A percentile compares a stretch with the other conserved stretches of the same genome.
These are phyloP conservation scores for Nicotiana sylvestris DNA, from an alignment of 257 asterid species.

Conservation along the genomic window DNA sequence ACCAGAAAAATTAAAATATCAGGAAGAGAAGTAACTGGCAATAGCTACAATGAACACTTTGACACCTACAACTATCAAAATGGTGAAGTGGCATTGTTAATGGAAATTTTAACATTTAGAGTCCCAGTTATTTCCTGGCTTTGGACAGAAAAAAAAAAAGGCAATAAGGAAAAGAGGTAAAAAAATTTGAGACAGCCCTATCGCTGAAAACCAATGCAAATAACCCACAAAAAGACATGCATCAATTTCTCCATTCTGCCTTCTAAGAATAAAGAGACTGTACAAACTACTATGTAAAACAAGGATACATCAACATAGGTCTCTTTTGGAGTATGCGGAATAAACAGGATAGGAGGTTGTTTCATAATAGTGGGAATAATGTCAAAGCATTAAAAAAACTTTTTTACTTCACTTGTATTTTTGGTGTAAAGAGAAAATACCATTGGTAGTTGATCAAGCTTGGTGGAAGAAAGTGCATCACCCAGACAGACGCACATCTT, in stretches of 20 bases:
- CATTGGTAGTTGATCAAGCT: neutral
- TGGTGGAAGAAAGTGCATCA: neutral
- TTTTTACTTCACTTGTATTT: neutral
- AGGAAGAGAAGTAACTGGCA: neutral
- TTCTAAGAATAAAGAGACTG: neutral
- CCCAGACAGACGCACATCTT: neutral
- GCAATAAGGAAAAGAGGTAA: neutral
- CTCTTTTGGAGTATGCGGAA: neutral
- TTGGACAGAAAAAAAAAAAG: neutral
- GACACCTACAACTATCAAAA: neutral
- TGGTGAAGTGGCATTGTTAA: neutral
- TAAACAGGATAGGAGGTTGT: neutral
- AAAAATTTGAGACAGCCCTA: neutral
- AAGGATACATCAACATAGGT: neutral
- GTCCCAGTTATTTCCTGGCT: neutral
- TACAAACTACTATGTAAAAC: neutral
- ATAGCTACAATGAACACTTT: slow-evolving; percentile 7
- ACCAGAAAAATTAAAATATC: neutral
- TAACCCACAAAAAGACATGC: neutral
- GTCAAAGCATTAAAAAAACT: neutral
- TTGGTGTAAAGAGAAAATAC: neutral
- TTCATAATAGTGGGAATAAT: neutral
- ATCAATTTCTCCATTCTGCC: neutral
- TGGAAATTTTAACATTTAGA: neutral
- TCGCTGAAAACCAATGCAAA: neutral